Base-by-base conservation (phyloP, 306 rosid species). In the Spatholobus suberectus region DNA sequence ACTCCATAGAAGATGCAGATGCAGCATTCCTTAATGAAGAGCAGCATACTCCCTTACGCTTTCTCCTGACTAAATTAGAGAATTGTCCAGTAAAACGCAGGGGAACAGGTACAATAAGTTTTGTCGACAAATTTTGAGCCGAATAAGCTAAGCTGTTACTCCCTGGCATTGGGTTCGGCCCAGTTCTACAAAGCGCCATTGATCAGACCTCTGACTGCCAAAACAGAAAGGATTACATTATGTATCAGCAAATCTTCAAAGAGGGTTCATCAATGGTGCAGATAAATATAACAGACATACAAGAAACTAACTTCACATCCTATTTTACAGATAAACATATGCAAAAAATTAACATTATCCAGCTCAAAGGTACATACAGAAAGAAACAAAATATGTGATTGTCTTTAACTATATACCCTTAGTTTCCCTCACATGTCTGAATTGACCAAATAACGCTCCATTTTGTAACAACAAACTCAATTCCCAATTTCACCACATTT, bases 181-280 rank as follows among this genome's bases (percentile, higher is more conserved):
- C 92, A 83, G 86, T 70, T 83, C 91, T 86, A 29, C 82, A 77
- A 18, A 89, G 86, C 63, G 89, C 96, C 99, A 96, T 95, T 70
- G 88, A 81, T 83, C 76, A 82, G 52, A 82, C 85, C 88, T 65
- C 82, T 83, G 84, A 80, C 20, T 62, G 51, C 21, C 37, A 78
- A 34, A 61, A 75, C 58, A 27, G 34, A 26, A 81, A 59, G 26
- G 26, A 55, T 51, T 15, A 75, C 21, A 8, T 59, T 23, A 62
- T 11, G n/a, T 47, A 68, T 73, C 79, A 77, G 73, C n/a, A 73
- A 77, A 78, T 17, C 76, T 38, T 72, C 83, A 52, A 15, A 41
- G 58, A 46, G 12, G n/a, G 29, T 71, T 18, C 66, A 55, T 35
- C 11, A 72, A 35, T 51, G 40, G 18, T 61, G 73, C 70, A 83